A percentile compares a stretch with the other conserved stretches of the same genome.
Evolutionary conservation across 2,329 filamentous ascomycete species (phyloP).

Genomic region (Aspergillus hortae): DNA sequence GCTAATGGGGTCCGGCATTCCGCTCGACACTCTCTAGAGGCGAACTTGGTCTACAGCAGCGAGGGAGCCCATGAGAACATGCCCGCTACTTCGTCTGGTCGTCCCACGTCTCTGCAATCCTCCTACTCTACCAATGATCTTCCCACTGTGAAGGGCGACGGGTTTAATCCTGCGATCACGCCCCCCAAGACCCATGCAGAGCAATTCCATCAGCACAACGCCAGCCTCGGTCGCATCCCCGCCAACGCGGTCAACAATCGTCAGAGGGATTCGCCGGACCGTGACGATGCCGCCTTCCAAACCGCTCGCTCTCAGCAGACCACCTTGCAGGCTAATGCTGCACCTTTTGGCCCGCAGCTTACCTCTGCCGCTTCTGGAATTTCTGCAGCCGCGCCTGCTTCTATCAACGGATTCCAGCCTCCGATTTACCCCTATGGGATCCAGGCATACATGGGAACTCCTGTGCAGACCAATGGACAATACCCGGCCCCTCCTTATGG

Average conservation of each 20-base stretch:
- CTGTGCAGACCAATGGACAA: constrained; percentile 34
- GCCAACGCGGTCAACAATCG: constrained; percentile 62
- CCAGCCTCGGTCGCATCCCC: constrained; percentile 76
- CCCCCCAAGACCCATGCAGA: constrained; percentile 58
- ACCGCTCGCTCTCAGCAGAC: constrained; percentile 62
- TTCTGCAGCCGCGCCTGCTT: constrained; percentile 27
- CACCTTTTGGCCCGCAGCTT: constrained; percentile 69
- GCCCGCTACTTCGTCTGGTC: constrained; percentile 32
- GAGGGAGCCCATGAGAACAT: constrained; percentile 25
- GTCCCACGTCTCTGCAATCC: constrained; percentile 59
- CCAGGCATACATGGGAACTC: constrained; percentile 54
- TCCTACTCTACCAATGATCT: constrained; percentile 91
- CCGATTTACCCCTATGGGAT: constrained; percentile 50
- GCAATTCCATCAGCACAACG: constrained; percentile 69
- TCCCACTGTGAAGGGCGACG: constrained; percentile 73
- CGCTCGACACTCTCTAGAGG: constrained; percentile 45
- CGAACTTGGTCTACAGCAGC: constrained; percentile 35
- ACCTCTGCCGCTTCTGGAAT: constrained; percentile 33
- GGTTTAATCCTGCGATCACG: constrained; percentile 43
- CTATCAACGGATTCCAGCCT: constrained; percentile 32
- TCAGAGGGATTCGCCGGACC: constrained; percentile 42
- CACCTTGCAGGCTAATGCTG: constrained; percentile 72
- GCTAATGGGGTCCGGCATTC: constrained; percentile 34
- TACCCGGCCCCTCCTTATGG: constrained; percentile 55
- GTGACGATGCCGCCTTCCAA: constrained; percentile 45